A percentile compares a stretch with the other conserved stretches of the same genome.
Conservation (phyloP, 139 green algal genomes). For the Pycnococcus provasolii region DNA sequence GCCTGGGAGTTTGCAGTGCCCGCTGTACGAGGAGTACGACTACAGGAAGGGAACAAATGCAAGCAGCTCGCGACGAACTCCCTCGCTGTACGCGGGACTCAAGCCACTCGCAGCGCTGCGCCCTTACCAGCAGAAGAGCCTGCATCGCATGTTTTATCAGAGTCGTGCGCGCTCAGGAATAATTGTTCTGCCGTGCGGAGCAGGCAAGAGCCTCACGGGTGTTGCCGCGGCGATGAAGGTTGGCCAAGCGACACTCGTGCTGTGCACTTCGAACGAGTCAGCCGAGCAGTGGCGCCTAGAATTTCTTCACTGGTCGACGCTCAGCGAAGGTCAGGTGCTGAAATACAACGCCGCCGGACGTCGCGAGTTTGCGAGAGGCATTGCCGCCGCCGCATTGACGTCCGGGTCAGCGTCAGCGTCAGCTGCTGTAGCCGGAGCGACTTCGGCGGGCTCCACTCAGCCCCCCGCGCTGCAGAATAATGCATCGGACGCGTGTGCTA, state of each 20-base stretch:
- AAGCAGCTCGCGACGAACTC: constrained; percentile 19
- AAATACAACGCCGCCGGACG: neutral
- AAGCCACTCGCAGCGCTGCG: constrained; percentile 74
- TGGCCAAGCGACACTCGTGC: constrained; percentile 71
- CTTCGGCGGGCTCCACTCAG: no score
- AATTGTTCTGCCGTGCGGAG: constrained; percentile 95
- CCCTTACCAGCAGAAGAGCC: constrained; percentile 87
- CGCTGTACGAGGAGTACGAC: constrained; percentile 98
- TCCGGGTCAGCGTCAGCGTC: no score
- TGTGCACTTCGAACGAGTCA: constrained; percentile 53
- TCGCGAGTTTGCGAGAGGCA: constrained; percentile 1
- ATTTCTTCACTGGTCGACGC: constrained; percentile 36
- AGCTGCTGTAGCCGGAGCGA: no score
- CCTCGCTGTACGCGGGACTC: constrained; percentile 65
- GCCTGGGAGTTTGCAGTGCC: constrained; percentile 78
- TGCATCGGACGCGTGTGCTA: no score
- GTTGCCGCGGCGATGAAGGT: constrained; percentile 76
- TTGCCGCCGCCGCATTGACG: neutral
- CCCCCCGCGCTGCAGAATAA: no score
- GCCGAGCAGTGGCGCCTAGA: constrained; percentile 4
- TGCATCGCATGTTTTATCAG: constrained; percentile 99
- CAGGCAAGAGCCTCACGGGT: constrained; percentile 80
- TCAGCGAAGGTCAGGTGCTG: neutral
- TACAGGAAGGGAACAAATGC: constrained; percentile 64
- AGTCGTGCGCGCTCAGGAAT: constrained; percentile 64